Conservation (phyloP, 768 basidiomycete genomes). For the Lactarius hatsudake region DNA sequence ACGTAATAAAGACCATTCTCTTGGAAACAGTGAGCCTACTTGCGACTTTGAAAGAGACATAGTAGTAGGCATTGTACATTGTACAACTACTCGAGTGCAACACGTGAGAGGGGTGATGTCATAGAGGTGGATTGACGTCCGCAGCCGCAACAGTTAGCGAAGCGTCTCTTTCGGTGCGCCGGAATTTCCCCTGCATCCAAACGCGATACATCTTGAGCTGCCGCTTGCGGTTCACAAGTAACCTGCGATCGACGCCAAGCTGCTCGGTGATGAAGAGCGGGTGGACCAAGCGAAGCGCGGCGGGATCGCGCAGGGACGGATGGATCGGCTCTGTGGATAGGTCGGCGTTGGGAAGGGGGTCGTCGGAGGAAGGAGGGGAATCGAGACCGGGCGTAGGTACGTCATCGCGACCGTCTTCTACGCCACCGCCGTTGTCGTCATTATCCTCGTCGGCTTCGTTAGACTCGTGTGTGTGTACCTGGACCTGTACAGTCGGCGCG, state of each 20-base stretch:
- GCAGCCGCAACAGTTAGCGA: background rate
- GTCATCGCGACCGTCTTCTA: background rate
- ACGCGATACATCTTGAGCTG: slow-evolving; percentile 97
- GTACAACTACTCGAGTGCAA: background rate
- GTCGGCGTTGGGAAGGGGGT: background rate
- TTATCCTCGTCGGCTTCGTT: slow-evolving; percentile 34
- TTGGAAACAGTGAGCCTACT: background rate
- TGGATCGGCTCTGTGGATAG: slow-evolving; percentile 7
- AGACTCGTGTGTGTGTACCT: slow-evolving; percentile 31
- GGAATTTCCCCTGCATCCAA: slow-evolving; percentile 89
- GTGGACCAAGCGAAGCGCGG: slow-evolving; percentile 38
- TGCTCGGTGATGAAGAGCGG: slow-evolving; percentile 79
- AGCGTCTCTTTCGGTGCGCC: slow-evolving; percentile 25
- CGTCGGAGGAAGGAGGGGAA: background rate
- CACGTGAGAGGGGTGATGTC: background rate
- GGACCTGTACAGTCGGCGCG: slow-evolving; percentile 34
- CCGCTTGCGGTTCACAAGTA: slow-evolving; percentile 90
- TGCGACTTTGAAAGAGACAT: background rate
- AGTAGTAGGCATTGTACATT: background rate
- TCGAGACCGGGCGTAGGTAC: background rate
- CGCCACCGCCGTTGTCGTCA: slow-evolving; percentile 35
- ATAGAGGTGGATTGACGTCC: background rate
- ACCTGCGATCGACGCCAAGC: slow-evolving; percentile 83
- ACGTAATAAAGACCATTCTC: background rate
- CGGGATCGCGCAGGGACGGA: slow-evolving; percentile 33